Evolutionary conservation across 164 flowering plant genomes (phyloP), one percentile per base, ranked within the genome.

Genomic region (Magnolia officinalis): DNA sequence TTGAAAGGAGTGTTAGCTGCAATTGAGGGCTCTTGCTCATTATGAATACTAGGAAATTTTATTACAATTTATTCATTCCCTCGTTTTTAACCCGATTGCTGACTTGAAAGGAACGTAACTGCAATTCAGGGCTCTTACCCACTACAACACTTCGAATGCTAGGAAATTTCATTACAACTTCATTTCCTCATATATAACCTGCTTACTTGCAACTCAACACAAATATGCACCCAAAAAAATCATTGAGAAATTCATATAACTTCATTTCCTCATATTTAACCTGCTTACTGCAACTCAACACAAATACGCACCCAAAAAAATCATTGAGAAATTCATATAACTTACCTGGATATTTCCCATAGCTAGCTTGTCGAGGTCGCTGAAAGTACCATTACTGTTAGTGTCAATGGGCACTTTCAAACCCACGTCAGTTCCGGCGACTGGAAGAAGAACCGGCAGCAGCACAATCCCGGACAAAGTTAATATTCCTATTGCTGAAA

Each of bases 331-430:
- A 55, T 11, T 55, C 61, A 55, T 55, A 16, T 52, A 67, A 50
- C 89, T 86, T 85, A 93, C 99, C 64, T 49, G 31, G 73, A 93
- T 55, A 71, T 96, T 86, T 75, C 87, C 97, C 90, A 96, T 91
- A 1, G 97, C 85, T 70, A 96, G 78, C 80, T 88, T 90, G 84
- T 96, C 98, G 52, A 96, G 87, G 24, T 90, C 84, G 70, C 52
- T 83, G 81, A 94, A 91, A 72, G 92, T 82, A 52, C 82, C 86
- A 63, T 82, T 83, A 85, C 90, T 87, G 16, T 84, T 88, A 59
- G 82, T 78, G 11, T 73, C 23, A n/a, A 50, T 37, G 9, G 61
- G 45, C 6, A 66, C 8, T 73, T 75, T 80, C 14, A 77, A 24
- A 31, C 69, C 71, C 14, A 82, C 23, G 69, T 88, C 95, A 24